Evolutionary conservation across 169 alveolate genomes (phyloP).

Genomic region (Plasmodium ovale): DNA sequence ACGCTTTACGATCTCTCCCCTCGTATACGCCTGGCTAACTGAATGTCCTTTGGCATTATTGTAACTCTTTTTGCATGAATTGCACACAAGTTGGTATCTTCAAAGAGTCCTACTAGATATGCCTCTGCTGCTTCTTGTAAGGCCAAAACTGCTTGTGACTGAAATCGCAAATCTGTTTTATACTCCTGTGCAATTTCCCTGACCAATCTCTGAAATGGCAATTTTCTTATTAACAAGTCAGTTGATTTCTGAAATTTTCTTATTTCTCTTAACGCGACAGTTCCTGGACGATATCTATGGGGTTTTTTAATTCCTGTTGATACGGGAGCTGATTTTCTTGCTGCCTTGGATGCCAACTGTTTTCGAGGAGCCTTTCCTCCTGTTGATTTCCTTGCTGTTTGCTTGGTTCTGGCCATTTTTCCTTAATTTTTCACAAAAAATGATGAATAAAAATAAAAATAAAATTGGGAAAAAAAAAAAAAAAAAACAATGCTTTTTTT

Average conservation of each 20-base stretch:
- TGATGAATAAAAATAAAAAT: conserved; percentile 8
- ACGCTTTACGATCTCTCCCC: conserved; percentile 94
- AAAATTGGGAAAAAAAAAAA: neutral
- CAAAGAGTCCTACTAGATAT: conserved; percentile 98
- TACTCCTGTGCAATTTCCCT: conserved; percentile 97
- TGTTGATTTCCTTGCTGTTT: conserved; percentile 98
- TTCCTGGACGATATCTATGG: conserved; percentile 99
- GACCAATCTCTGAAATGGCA: conserved; percentile 97
- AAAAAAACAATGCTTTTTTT: neutral
- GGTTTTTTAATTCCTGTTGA: conserved; percentile 98
- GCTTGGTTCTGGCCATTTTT: conserved; percentile 98
- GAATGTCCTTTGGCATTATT: conserved; percentile 99
- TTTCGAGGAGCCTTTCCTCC: conserved; percentile 99
- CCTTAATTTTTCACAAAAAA: neutral
- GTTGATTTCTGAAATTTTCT: conserved; percentile 96
- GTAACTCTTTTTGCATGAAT: conserved; percentile 99
- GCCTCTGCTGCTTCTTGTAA: conserved; percentile 99
- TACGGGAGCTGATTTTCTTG: conserved; percentile 98
- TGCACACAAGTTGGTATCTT: conserved; percentile 99
- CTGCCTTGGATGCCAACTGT: conserved; percentile 98
- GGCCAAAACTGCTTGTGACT: conserved; percentile 96
- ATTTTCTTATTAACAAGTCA: conserved; percentile 94
- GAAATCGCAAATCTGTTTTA: conserved; percentile 95
- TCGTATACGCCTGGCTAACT: conserved; percentile 98
- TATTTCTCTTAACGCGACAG: conserved; percentile 98